phyloP scores from a whole-genome alignment of 306 rosid genomes.

The Vicia faba region DNA sequence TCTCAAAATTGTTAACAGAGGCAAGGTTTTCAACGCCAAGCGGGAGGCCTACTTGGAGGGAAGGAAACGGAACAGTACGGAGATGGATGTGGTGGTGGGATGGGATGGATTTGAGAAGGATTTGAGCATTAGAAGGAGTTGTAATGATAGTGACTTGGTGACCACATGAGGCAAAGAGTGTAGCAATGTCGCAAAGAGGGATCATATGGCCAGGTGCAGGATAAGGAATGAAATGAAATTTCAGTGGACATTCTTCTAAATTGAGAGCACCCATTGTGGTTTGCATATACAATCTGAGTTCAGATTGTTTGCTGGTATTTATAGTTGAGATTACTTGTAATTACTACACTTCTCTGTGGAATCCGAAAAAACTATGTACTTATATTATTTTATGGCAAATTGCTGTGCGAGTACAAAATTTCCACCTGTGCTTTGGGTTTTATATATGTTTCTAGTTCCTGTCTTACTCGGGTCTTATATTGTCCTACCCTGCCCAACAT shows the following conservation, averaged over 20 bases:
- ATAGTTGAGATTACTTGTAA: not conserved
- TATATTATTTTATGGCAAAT: not conserved
- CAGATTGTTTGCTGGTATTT: not conserved
- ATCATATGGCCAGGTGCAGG: conserved; percentile 32
- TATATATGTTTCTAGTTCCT: not conserved
- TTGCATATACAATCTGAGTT: not conserved
- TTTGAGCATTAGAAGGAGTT: conserved; percentile 38
- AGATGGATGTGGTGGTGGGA: not conserved
- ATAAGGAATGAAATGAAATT: conserved; percentile 44
- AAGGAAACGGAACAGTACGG: conserved; percentile 28
- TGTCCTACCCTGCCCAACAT: not conserved
- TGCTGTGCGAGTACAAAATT: not conserved
- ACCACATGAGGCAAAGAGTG: conserved; percentile 41
- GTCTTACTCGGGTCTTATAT: not conserved
- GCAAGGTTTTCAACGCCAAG: conserved; percentile 26
- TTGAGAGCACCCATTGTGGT: conserved; percentile 15
- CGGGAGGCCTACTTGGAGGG: conserved; percentile 32
- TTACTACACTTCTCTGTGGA: not conserved
- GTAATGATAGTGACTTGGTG: conserved; percentile 48
- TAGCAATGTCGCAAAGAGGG: conserved; percentile 43
- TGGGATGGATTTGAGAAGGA: conserved; percentile 26
- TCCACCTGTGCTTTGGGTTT: not conserved
- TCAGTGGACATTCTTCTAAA: conserved; percentile 9
- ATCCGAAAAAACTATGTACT: not conserved
- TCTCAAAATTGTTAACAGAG: not conserved